These are phyloP conservation scores for Phyllosticta citriasiana DNA, from an alignment of 2,329 filamentous ascomycete genomes.

Conservation along the genomic window DNA sequence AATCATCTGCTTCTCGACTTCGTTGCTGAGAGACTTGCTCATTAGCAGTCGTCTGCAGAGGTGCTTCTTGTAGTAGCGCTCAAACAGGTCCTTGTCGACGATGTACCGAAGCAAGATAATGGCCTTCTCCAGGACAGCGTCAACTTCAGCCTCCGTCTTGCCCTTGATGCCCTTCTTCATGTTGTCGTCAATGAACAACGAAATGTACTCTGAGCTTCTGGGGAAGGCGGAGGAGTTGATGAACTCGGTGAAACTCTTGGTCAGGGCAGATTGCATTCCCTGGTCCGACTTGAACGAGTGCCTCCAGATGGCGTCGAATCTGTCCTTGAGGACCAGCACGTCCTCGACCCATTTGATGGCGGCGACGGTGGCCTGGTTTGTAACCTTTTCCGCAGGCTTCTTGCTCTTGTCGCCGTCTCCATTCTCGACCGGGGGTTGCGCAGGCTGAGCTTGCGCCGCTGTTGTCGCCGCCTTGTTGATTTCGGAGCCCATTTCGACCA, in stretches of 20 bases:
- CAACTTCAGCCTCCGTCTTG: conserved; percentile 82
- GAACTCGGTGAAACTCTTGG: conserved; percentile 80
- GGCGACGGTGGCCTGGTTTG: conserved; percentile 72
- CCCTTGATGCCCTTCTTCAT: conserved; percentile 89
- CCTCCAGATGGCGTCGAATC: conserved; percentile 73
- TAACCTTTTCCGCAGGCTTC: conserved; percentile 37
- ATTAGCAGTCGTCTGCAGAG: conserved; percentile 78
- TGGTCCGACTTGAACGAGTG: conserved; percentile 66
- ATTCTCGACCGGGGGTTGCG: conserved; percentile 20
- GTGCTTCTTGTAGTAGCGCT: conserved; percentile 97
- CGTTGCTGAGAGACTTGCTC: conserved; percentile 80
- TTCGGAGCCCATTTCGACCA: conserved; percentile 70
- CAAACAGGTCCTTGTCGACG: conserved; percentile 86
- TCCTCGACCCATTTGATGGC: conserved; percentile 95
- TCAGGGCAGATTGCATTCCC: conserved; percentile 69
- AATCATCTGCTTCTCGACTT: conserved; percentile 93
- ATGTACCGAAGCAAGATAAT: conserved; percentile 82
- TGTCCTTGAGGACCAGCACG: conserved; percentile 73
- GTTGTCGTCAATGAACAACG: conserved; percentile 93
- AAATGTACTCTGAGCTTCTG: conserved; percentile 83
- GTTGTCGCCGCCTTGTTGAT: conserved; percentile 60
- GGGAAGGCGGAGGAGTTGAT: conserved; percentile 68
- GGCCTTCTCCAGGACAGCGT: conserved; percentile 75
- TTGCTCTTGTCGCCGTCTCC: conserved; percentile 43
- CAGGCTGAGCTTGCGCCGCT: conserved; percentile 49